phyloP scores from a whole-genome alignment of 371 early-diverging fungal species.

The Mortierella sp. region DNA sequence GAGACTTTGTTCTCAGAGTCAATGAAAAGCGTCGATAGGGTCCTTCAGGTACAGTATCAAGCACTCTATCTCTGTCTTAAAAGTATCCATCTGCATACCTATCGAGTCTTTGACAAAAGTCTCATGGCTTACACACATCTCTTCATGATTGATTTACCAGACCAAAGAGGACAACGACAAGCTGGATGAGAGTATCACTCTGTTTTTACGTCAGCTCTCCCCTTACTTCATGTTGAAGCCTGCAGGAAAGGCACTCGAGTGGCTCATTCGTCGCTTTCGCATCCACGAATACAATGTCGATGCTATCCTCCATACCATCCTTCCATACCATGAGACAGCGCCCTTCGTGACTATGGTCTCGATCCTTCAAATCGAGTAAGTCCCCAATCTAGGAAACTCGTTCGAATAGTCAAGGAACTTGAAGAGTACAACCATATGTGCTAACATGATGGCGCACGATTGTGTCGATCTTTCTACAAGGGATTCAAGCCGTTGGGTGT shows the following conservation, averaged over 20 bases:
- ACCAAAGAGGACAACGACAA: slow-evolving; percentile 84
- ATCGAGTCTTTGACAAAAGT: not conserved
- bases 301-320: slow-evolving; percentile 75
- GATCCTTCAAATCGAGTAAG: slow-evolving; percentile 74
- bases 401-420: too few species aligned
- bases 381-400: slow-evolving; percentile 12
- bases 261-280: slow-evolving; percentile 91
- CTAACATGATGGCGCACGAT: too few species aligned
- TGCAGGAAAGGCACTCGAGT: slow-evolving; percentile 91
- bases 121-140: not conserved
- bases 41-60: slow-evolving; percentile 62
- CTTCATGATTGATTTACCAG: slow-evolving; percentile 47
- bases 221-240: slow-evolving; percentile 86
- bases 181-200: slow-evolving; percentile 78
- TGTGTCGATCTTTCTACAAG: slow-evolving; percentile 32
- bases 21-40: slow-evolving; percentile 84
- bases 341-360: slow-evolving; percentile 85
- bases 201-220: slow-evolving; percentile 80
- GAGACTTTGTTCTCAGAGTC: slow-evolving; percentile 83
- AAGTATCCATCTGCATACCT: too few species aligned
- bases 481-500: slow-evolving; percentile 73
- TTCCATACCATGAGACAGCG: slow-evolving; percentile 95
- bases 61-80: not conserved
- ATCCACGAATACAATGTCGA: slow-evolving; percentile 90
- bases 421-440: too few species aligned